Conservation (phyloP, 768 basidiomycete species). For the Pisolithus microcarpus region DNA sequence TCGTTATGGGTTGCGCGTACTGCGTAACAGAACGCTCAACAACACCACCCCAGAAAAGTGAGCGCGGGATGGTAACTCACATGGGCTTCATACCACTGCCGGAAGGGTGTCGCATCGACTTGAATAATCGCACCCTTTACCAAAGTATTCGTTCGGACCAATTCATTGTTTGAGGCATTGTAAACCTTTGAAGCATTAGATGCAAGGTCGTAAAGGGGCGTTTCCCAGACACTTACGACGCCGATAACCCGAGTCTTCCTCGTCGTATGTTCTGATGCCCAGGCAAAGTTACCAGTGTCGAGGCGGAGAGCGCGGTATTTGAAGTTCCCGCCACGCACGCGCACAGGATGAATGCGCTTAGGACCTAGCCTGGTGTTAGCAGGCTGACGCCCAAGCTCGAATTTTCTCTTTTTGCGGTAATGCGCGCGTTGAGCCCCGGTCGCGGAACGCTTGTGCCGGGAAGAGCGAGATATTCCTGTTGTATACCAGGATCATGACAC, state of each 20-base stretch:
- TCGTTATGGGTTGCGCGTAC: constrained; percentile 94
- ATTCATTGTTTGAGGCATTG: constrained; percentile 99
- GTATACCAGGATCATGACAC: constrained; percentile 7
- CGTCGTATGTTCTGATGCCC: constrained; percentile 92
- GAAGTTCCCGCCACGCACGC: constrained; percentile 90
- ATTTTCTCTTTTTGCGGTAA: constrained; percentile 99
- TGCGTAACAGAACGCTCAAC: constrained; percentile 24
- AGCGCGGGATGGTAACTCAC: constrained; percentile 42
- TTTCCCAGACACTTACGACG: constrained; percentile 59
- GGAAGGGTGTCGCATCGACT: constrained; percentile 97
- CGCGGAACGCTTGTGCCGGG: constrained; percentile 94
- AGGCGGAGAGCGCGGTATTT: constrained; percentile 97
- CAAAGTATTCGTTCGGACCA: constrained; percentile 98
- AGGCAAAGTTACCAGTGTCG: constrained; percentile 96
- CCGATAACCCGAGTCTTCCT: constrained; percentile 93
- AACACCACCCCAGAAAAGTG: background rate
- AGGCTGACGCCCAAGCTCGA: constrained; percentile 97
- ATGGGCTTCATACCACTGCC: constrained; percentile 99
- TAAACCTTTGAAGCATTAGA: constrained; percentile 56
- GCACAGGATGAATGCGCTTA: constrained; percentile 93
- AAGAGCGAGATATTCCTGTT: constrained; percentile 92
- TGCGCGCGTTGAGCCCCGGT: constrained; percentile 88
- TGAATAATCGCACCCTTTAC: constrained; percentile 97
- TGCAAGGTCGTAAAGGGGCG: background rate
- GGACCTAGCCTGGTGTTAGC: constrained; percentile 95